Base-by-base conservation (phyloP, 1,284 basidiomycete genomes). In the Ustilago loliicola region DNA sequence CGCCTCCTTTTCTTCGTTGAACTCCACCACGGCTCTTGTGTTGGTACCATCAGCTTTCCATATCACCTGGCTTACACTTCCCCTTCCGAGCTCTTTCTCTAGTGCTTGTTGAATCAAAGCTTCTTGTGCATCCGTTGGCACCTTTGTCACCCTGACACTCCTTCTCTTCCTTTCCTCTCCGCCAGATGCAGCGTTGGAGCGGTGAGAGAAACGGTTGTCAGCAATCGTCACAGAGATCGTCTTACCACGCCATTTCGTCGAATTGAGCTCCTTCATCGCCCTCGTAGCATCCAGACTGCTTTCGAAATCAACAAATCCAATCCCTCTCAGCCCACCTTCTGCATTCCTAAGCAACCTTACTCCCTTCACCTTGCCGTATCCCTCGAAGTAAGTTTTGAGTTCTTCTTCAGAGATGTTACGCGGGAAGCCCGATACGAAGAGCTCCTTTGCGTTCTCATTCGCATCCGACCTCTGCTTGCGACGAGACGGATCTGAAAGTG, bases 301-400 rank as follows among this genome's bases (percentile, higher is more conserved):
- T 0, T 93, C 91, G 85, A 94, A 98, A 83, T 98, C 95, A 23
- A 99, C 89, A 81, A 98, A 99, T 0, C 94, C 96, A 84, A 95
- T 94, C 0, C 97, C 96, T 86, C 92, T 94, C 45, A 90, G 89
- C 42, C 90, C 88, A 0, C 92, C 92, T 54, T 91, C 90, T 9
- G 91, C 90, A 77, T 95, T 93, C 62, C 90, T 88, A 0, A 91
- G 91, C 81, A 98, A 89, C 61, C 95, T 90, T 34, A 98, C 89
- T 13, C 93, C 92, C 80, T 92, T 93, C 63, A 98, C 88, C 0
- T 88, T 83, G 84, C 93, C 95, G 93, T 95, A 82, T 2, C 59
- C 56, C 25, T 89, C 89, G 86, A 97, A 97, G 3, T 95, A 82
- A 72, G 90, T 91, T 80, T 91, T 88, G 52, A 97, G 87, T 76